phyloP scores from a whole-genome alignment of 2,329 filamentous ascomycete genomes.

The Camptophora hylomeconis region DNA sequence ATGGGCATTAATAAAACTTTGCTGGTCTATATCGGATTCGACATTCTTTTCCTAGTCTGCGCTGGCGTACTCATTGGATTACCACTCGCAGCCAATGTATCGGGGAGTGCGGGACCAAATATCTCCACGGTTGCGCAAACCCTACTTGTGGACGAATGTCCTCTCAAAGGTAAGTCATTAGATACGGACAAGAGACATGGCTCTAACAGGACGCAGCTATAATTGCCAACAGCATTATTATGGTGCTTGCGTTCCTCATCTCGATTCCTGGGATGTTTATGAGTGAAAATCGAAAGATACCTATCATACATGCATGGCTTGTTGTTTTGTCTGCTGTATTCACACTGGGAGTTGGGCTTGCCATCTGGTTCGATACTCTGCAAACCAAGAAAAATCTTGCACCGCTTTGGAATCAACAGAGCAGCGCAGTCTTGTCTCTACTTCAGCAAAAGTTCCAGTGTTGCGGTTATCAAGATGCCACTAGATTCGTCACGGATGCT shows the following conservation, averaged over 20 bases:
- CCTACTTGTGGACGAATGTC: constrained; percentile 39
- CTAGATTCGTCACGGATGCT: constrained; percentile 54
- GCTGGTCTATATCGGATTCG: constrained; percentile 36
- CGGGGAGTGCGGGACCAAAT: constrained; percentile 29
- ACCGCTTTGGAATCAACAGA: constrained; percentile 47
- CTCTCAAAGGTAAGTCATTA: constrained; percentile 36
- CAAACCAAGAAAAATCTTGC: constrained; percentile 50
- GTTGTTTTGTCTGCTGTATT: constrained; percentile 49
- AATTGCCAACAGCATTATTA: constrained; percentile 58
- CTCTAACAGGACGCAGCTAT: constrained; percentile 49
- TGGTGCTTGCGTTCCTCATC: constrained; percentile 56
- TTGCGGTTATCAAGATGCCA: constrained; percentile 67
- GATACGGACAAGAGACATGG: neutral
- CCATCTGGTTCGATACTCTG: constrained; percentile 62
- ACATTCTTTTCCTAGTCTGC: constrained; percentile 39
- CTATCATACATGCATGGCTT: constrained; percentile 56
- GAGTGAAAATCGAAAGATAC: constrained; percentile 51
- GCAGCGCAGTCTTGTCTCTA: constrained; percentile 47
- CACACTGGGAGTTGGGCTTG: constrained; percentile 52
- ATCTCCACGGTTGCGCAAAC: constrained; percentile 37
- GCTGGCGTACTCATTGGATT: constrained; percentile 41
- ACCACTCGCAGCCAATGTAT: constrained; percentile 36
- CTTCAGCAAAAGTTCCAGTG: constrained; percentile 67
- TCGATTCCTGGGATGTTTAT: constrained; percentile 61
- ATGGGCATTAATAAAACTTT: no score